phyloP scores from a whole-genome alignment of 257 asterid genomes.

The Anisodus acutangulus region DNA sequence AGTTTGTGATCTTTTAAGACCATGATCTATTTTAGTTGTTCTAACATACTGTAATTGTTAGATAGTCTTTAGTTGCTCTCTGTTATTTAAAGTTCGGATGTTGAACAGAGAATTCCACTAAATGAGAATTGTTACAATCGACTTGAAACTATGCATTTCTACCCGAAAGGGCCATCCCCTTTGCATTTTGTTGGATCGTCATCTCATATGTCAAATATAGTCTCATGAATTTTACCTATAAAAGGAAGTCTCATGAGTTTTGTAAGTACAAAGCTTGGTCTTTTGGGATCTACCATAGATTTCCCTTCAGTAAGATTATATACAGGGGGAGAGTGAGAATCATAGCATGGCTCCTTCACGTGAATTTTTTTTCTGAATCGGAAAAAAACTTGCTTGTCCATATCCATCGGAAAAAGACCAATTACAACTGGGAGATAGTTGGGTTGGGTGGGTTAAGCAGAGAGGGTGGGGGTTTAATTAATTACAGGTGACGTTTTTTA shows the following conservation, averaged over 20 bases:
- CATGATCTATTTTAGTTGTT: not conserved
- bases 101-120: not conserved
- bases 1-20: not conserved
- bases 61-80: constrained; percentile 5
- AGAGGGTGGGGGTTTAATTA: too few relatives aligned
- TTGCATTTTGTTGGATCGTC: constrained; percentile 8
- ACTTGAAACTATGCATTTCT: not conserved
- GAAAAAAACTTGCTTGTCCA: not conserved
- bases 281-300: not conserved
- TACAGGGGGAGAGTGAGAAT: not conserved
- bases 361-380: not conserved
- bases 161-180: constrained; percentile 8
- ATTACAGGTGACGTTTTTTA: too few relatives aligned
- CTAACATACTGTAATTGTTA: not conserved
- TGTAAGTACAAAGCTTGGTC: not conserved
- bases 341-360: not conserved
- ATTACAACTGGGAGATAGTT: not conserved
- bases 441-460: too few relatives aligned
- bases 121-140: not conserved
- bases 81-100: not conserved
- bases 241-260: not conserved
- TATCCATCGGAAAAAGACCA: too few relatives aligned
- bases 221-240: not conserved
- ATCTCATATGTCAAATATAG: not conserved
- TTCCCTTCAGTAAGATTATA: not conserved